Percentiles rank a stretch among this genome's conserved stretches.
These are phyloP conservation scores for Ostreobium quekettii DNA, from an alignment of 139 green algal species.

Conservation along the genomic window DNA sequence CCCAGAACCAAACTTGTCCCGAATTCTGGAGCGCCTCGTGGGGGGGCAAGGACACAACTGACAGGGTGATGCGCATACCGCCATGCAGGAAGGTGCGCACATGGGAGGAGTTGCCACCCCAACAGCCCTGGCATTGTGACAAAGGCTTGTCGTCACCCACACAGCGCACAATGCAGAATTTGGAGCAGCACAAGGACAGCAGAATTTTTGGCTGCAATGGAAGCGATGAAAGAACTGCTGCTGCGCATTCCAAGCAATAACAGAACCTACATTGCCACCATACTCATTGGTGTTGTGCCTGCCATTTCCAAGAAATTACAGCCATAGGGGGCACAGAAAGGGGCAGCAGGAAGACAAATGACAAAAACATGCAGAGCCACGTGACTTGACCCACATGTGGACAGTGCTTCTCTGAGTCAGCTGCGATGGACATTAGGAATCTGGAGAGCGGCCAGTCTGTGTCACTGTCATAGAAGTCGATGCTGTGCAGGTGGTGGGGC, in stretches of 20 bases:
- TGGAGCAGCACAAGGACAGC: too few relatives aligned
- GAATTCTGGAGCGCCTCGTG: neutral
- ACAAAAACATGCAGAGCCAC: too few relatives aligned
- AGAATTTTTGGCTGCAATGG: too few relatives aligned
- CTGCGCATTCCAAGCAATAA: too few relatives aligned
- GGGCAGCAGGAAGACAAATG: too few relatives aligned
- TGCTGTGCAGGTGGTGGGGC: constrained; percentile 46
- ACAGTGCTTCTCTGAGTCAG: constrained; percentile 24
- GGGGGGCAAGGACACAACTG: constrained; percentile 19
- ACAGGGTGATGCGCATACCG: constrained; percentile 48
- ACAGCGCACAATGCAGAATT: too few relatives aligned
- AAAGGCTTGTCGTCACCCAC: too few relatives aligned
- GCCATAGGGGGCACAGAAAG: too few relatives aligned
- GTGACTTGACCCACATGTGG: constrained; percentile 19
- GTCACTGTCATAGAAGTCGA: constrained; percentile 53
- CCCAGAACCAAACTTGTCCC: constrained; percentile 66
- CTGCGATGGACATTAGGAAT: constrained; percentile 50
- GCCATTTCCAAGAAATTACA: too few relatives aligned
- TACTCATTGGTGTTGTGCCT: too few relatives aligned
- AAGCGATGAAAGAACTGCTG: too few relatives aligned
- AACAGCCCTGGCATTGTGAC: constrained; percentile 39
- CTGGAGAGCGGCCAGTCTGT: constrained; percentile 49
- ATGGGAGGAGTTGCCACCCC: constrained; percentile 51
- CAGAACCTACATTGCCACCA: too few relatives aligned
- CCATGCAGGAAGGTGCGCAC: constrained; percentile 62